These are phyloP conservation scores for Chaetomiaceae sp. DNA, from an alignment of 2,329 filamentous ascomycete species.

Conservation along the genomic window DNA sequence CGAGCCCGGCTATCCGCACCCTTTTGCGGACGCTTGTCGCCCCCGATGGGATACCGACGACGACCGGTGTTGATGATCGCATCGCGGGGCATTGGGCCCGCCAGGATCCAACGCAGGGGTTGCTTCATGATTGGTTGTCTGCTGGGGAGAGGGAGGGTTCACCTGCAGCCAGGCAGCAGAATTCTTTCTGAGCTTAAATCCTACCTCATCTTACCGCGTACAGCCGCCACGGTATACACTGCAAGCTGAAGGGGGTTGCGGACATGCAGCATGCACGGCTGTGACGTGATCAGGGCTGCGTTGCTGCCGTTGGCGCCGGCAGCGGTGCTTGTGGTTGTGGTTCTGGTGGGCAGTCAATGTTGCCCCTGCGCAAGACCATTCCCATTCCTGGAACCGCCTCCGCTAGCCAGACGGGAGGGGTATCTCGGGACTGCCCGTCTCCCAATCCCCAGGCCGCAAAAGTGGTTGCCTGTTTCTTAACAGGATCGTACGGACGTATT, in stretches of 20 bases:
- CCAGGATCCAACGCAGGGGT: not conserved
- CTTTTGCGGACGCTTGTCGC: too few species aligned
- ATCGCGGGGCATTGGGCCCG: not conserved
- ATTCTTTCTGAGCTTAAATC: conserved; percentile 15
- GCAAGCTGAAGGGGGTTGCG: not conserved
- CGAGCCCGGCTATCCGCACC: not conserved
- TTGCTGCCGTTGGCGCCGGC: too few species aligned
- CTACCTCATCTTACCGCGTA: conserved; percentile 10
- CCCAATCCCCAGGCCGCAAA: conserved; percentile 1
- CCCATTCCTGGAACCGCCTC: too few species aligned
- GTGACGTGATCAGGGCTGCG: too few species aligned
- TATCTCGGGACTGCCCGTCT: not conserved
- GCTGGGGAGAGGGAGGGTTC: not conserved
- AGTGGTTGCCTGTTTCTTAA: conserved; percentile 12
- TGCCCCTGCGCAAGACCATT: too few species aligned
- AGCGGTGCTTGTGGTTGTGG: too few species aligned
- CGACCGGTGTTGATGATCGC: not conserved
- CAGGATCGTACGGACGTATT: too few species aligned
- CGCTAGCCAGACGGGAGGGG: not conserved
- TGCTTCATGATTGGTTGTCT: conserved; percentile 3
- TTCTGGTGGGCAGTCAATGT: too few species aligned
- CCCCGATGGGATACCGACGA: not conserved
- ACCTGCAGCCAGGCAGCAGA: conserved; percentile 14
- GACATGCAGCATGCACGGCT: conserved; percentile 5
- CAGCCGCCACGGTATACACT: not conserved